Conservation (phyloP, 2,329 filamentous ascomycete species). For the Aspergillus transmontanensis region DNA sequence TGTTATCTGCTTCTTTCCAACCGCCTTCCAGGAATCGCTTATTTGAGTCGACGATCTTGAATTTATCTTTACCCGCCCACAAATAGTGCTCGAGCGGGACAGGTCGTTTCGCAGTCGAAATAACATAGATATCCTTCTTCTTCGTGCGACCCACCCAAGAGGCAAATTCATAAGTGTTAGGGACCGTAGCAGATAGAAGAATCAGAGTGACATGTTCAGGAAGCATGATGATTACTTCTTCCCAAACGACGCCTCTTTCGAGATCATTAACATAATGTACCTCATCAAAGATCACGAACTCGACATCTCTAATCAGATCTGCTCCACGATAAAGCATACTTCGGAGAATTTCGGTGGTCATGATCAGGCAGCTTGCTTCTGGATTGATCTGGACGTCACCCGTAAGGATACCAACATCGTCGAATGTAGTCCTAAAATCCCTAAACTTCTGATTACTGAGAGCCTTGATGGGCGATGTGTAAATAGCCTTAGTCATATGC, state of each 20-base stretch:
- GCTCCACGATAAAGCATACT: slow-evolving; percentile 98
- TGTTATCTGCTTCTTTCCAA: slow-evolving; percentile 90
- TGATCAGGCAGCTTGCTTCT: slow-evolving; percentile 96
- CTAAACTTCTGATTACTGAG: slow-evolving; percentile 98
- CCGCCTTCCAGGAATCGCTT: slow-evolving; percentile 90
- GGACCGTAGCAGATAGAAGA: slow-evolving; percentile 90
- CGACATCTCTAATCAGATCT: slow-evolving; percentile 93
- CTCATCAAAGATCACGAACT: slow-evolving; percentile 98
- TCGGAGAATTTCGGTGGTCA: slow-evolving; percentile 97
- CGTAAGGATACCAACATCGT: slow-evolving; percentile 94
- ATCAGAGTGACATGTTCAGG: slow-evolving; percentile 97
- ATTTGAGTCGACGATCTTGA: slow-evolving; percentile 91
- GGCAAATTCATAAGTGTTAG: slow-evolving; percentile 96
- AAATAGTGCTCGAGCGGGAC: slow-evolving; percentile 95
- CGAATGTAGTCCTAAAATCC: slow-evolving; percentile 86
- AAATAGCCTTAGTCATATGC: slow-evolving; percentile 99
- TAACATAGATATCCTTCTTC: slow-evolving; percentile 98
- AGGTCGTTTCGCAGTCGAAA: slow-evolving; percentile 92
- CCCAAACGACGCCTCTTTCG: slow-evolving; percentile 96
- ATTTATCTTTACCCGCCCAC: slow-evolving; percentile 89
- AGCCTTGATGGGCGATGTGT: slow-evolving; percentile 97
- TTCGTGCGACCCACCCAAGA: slow-evolving; percentile 98
- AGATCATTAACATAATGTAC: slow-evolving; percentile 98
- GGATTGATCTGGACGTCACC: slow-evolving; percentile 98
- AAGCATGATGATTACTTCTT: slow-evolving; percentile 99